Evolutionary conservation across 768 basidiomycete genomes (phyloP), one percentile per base, ranked within the genome.

Genomic region (Agaricus sinodeliciosus): DNA sequence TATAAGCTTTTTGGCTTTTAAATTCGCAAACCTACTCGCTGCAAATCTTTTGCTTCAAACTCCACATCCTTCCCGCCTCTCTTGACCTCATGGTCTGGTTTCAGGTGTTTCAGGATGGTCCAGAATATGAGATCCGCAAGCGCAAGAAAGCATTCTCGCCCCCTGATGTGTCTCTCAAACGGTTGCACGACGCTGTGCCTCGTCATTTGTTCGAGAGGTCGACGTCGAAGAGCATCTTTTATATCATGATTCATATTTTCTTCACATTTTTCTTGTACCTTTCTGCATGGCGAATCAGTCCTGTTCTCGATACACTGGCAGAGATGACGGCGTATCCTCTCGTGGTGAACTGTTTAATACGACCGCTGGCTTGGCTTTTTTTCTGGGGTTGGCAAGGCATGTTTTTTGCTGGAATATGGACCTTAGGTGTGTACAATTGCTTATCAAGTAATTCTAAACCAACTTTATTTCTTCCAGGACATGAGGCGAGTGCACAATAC

Each of bases 371-470:
- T 16, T 80, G 78, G 78, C 11, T 71, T 1, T 55, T 67, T 2
- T 81, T 79, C 55, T 79, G 77, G 76, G 69, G 70, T 34, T 78
- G 71, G 70, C 79, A 81, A 58, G 75, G 78, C 5, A 61, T 75
- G 16, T 57, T 67, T 3, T 70, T 75, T 52, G 72, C 73, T 19
- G 73, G 73, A 16, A 65, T 74, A 22, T 75, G 73, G 73, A 70
- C 68, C 58, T 59, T 75, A 54, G 73, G 74, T 73, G 60, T 18
- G 70, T 62, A 37, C 26, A 44, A 40, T 3, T 28, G 19, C 34
- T 41, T 52, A 35, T 41, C 5, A 49, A 9, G 15, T 35, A n/a
- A 19, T 11, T 16, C 18, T 31, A 52, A 12, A 19, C 31, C 48
- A 26, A 28, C 37, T 50, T 51, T 37, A 41, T 42, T 19, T 22